phyloP scores from a whole-genome alignment of 768 basidiomycete species.

The Pleurotus cornucopiae region DNA sequence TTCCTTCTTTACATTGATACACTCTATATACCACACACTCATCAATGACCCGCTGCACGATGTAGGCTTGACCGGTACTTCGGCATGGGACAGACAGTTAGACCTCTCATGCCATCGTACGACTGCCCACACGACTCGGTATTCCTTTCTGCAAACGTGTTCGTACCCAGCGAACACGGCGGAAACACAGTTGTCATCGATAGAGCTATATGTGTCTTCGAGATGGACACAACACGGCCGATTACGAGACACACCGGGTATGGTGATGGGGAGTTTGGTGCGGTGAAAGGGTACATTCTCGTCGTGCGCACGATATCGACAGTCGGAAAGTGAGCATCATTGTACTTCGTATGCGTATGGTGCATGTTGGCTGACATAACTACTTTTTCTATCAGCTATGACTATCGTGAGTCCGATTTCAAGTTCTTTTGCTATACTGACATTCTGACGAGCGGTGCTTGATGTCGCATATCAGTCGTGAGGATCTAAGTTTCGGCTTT shows the following conservation, averaged over 20 bases:
- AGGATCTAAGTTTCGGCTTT: background rate
- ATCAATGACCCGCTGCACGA: background rate
- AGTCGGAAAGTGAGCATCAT: constrained; percentile 52
- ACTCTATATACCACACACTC: background rate
- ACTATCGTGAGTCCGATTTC: constrained; percentile 39
- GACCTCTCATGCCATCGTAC: constrained; percentile 62
- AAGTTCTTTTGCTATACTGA: background rate
- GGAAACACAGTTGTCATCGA: constrained; percentile 41
- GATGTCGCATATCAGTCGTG: constrained; percentile 24
- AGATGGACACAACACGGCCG: constrained; percentile 55
- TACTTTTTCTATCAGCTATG: constrained; percentile 34
- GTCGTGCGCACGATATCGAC: constrained; percentile 55
- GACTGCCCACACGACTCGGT: constrained; percentile 63
- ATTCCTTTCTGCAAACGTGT: constrained; percentile 42
- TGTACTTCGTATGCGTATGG: background rate
- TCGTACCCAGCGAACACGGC: background rate
- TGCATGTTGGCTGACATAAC: background rate
- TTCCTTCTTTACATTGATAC: background rate
- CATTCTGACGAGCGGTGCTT: background rate
- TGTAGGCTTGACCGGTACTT: constrained; percentile 51
- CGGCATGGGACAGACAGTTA: constrained; percentile 55
- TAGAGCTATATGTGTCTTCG: constrained; percentile 64
- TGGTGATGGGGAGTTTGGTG: constrained; percentile 51
- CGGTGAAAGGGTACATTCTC: constrained; percentile 55
- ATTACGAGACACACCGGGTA: constrained; percentile 56